Conservation (phyloP, 257 asterid species). For the Scutellaria minor region DNA sequence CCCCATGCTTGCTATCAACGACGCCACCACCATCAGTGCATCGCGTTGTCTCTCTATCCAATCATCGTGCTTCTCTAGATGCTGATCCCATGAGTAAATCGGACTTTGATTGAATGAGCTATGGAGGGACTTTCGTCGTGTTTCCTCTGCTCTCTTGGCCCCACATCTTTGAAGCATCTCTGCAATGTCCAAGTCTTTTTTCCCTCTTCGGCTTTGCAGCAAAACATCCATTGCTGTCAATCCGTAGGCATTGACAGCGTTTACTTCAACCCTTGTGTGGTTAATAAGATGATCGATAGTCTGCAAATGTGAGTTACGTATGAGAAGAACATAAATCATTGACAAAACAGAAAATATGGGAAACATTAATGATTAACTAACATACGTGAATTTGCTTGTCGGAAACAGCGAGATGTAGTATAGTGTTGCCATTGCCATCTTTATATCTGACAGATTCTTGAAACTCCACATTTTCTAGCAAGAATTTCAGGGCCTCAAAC, state of each 20-base stretch:
- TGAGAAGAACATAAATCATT: background rate
- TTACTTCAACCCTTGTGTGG: background rate
- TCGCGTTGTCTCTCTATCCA: slow-evolving; percentile 10
- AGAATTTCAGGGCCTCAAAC: background rate
- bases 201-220: background rate
- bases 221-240: background rate
- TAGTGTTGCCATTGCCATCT: slow-evolving; percentile 8
- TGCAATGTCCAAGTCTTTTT: background rate
- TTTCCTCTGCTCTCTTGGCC: background rate
- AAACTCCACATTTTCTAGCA: background rate
- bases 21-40: slow-evolving; percentile 10
- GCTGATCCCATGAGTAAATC: background rate
- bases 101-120: too few relatives aligned
- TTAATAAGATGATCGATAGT: background rate
- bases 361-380: background rate
- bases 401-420: slow-evolving; percentile 7
- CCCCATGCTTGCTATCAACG: slow-evolving; percentile 14
- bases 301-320: background rate
- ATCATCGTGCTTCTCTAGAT: slow-evolving; percentile 7
- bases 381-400: slow-evolving; percentile 14
- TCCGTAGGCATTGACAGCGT: background rate
- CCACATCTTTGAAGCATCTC: background rate
- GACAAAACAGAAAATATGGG: too few relatives aligned
- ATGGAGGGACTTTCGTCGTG: too few relatives aligned
- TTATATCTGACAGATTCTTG: background rate